Evolutionary conservation across 2,329 filamentous ascomycete species (phyloP), one percentile per base, ranked within the genome.

Genomic region (Ustulina deusta): DNA sequence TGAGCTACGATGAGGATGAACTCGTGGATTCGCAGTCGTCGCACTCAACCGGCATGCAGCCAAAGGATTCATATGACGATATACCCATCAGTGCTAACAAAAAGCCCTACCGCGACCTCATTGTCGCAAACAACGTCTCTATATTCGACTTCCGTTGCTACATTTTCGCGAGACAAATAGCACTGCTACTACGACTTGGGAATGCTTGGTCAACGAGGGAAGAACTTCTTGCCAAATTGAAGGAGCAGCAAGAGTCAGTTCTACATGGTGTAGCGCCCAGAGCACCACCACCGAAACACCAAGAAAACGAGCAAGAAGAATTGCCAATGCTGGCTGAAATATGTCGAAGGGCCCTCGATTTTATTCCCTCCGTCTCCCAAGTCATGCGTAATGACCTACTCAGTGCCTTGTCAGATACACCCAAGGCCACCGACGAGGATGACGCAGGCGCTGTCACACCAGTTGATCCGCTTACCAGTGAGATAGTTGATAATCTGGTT

Each of bases 91-190:
- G 85, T 69, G 83, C 88, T 10, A 84, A 86, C 1, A 89, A 89
- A 70, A 97, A 97, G 78, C 87, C 92, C 1, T 99, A 98, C 77
- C 89, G 95, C 59, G 93, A 97, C 65, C 89, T 97, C 74, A 99
- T 99, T 56, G 84, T 99, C 44, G 91, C 93, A 15, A 99, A 97
- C 81, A 93, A 97, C 72, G 97, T 99, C 40, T 99, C 96, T 0
- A 85, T 97, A 2, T 97, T 98, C 76, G 96, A 99, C 79, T 98
- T 99, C 78, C 87, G 93, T 57, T 93, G 92, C 73, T 99, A 99
- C 78, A 90, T 99, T 13, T 99, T 98, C 78, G 90, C 93, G 2
- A 88, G 96, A 27, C 95, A 99, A 75, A 89, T 97, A 69, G 88
- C 91, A 2, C 81, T 99, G 0, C 84, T 98, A 1, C 84, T 97